Conservation (phyloP, 345 rosid species). For the Linum usitatissimum region DNA sequence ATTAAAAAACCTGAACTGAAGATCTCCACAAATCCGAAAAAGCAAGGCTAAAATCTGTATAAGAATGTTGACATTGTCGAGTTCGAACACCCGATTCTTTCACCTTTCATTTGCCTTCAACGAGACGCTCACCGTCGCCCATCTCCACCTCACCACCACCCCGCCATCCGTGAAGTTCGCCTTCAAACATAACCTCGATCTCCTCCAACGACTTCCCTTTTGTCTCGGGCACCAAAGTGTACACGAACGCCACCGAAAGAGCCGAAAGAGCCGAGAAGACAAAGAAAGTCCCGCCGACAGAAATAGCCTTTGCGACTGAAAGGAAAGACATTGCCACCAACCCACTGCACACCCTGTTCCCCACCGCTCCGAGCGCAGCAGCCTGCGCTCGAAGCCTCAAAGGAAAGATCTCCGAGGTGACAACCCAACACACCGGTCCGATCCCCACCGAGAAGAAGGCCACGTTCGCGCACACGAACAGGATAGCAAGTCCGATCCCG, state of each 20-base stretch:
- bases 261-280: constrained; percentile 20
- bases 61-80: too few relatives aligned
- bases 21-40: too few relatives aligned
- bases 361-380: constrained; percentile 18
- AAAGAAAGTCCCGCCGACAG: constrained; percentile 23
- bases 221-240: neutral
- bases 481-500: neutral
- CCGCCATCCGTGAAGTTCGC: neutral
- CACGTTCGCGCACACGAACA: constrained; percentile 7
- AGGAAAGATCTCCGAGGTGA: constrained; percentile 21
- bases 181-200: neutral
- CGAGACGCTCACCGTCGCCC: too few relatives aligned
- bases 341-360: constrained; percentile 21
- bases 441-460: constrained; percentile 27
- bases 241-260: constrained; percentile 18
- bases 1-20: too few relatives aligned
- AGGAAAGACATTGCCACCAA: constrained; percentile 18
- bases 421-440: constrained; percentile 23
- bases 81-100: too few relatives aligned
- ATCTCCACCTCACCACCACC: neutral
- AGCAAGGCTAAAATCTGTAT: too few relatives aligned
- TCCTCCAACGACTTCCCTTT: neutral
- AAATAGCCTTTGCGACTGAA: constrained; percentile 16
- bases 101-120: too few relatives aligned
- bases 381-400: constrained; percentile 23